Evolutionary conservation across 495 filamentous ascomycete species (phyloP), one percentile per base, ranked within the genome.

Genomic region (Cryomyces antarcticus): DNA sequence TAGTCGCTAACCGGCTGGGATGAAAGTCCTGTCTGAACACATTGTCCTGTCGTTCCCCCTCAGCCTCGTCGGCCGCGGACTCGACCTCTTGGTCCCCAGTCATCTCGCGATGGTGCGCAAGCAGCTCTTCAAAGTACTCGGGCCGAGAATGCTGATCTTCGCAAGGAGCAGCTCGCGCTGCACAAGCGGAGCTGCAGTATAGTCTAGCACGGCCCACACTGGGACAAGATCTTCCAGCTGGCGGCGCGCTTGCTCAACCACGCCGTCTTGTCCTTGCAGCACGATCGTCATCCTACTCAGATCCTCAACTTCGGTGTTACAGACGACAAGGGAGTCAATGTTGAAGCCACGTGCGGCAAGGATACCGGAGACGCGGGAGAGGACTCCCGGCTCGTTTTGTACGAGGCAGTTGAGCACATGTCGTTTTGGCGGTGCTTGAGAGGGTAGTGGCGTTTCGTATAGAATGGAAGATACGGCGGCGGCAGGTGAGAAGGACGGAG

Each of bases 251-350:
- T 97, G 89, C 69, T 97, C 89, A 11, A 97, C 87, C 17, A 97
- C 89, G 39, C 87, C 89, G 52, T 96, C 87, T 62, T 94, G 88
- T 33, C 89, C 89, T 45, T 81, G 80, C 36, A 97, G 69, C 44
- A 97, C 89, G 49, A 97, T 97, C 34, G 89, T 96, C 89, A 97
- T 97, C 52, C 89, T 86, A 17, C 84, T 93, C 29, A 97, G 65
- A 52, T 97, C 88, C 50, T 84, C 84, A n/a, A 97, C 88, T 62
- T 95, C 89, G 37, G 89, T 97, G 59, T 81, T 86, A 67, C 89
- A 96, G 34, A 97, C 89, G 39, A 97, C 89, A 44, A 97, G 67
- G 43, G 81, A 88, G 72, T 97, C 89, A 57, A 97, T 97, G 67
- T 97, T 97, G 77, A 97, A 97, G 45, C 89, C 89, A 35, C 89